Percentiles rank a stretch among this genome's conserved stretches.
Conservation (phyloP, 495 filamentous ascomycete species). For the Aspergillus diversus region DNA sequence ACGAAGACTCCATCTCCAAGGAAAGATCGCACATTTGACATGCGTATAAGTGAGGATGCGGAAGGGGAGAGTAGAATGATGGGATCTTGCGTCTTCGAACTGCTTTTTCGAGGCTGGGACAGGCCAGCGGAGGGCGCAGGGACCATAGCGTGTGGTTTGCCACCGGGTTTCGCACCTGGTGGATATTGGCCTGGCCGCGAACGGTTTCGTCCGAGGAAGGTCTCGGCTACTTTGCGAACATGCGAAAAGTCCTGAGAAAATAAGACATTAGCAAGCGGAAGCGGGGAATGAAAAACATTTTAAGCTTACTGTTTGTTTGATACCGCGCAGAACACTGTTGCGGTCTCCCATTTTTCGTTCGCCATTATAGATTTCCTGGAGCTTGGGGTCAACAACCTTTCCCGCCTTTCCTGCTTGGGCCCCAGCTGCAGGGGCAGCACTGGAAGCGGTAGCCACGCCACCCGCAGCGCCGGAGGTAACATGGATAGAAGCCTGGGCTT, state of each 20-base stretch:
- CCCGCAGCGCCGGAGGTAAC: constrained; percentile 49
- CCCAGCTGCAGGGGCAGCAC: constrained; percentile 49
- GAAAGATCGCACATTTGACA: constrained; percentile 96
- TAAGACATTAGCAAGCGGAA: constrained; percentile 6
- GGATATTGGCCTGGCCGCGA: constrained; percentile 48
- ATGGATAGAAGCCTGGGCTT: constrained; percentile 40
- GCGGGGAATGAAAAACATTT: not conserved
- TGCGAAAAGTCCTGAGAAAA: constrained; percentile 83
- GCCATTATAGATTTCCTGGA: constrained; percentile 86
- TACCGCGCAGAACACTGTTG: constrained; percentile 83
- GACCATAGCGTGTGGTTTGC: constrained; percentile 37
- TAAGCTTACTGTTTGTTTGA: constrained; percentile 80
- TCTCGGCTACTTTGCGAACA: constrained; percentile 81
- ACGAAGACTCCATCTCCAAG: constrained; percentile 83
- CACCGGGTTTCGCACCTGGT: constrained; percentile 46
- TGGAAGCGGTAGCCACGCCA: constrained; percentile 31
- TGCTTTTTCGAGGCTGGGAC: constrained; percentile 46
- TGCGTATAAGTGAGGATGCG: constrained; percentile 93
- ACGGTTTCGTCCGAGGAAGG: constrained; percentile 72
- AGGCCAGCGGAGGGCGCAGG: constrained; percentile 50
- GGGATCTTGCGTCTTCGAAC: constrained; percentile 72
- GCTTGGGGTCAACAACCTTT: constrained; percentile 73
- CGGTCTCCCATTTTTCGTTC: constrained; percentile 91
- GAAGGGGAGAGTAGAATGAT: constrained; percentile 99
- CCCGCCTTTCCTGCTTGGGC: constrained; percentile 49